These are phyloP conservation scores for Pneumocystis wakefieldiae DNA, from an alignment of 1,139 yeast species.

Conservation along the genomic window DNA sequence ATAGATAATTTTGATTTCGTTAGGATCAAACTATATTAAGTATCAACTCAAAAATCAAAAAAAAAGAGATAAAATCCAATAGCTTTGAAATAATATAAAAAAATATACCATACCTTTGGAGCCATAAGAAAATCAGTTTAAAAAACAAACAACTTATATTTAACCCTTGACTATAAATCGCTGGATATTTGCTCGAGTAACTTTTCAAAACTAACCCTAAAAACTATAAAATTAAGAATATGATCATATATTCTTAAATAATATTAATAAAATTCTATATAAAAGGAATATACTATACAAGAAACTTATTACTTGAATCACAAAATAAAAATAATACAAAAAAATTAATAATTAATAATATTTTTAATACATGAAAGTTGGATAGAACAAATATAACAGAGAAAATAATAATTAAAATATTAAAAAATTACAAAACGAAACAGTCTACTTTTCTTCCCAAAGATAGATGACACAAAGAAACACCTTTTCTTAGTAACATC, in stretches of 20 bases:
- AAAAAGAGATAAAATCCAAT: not conserved
- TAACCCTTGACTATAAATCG: not conserved
- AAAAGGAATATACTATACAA: not conserved
- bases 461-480: not conserved
- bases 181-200: not conserved
- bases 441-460: not conserved
- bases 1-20: constrained; percentile 96
- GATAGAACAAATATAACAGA: not conserved
- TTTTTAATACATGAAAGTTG: not conserved
- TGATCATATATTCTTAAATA: not conserved
- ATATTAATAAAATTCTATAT: not conserved
- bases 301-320: not conserved
- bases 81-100: not conserved
- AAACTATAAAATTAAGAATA: not conserved
- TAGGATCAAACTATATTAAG: constrained; percentile 75
- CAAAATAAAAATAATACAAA: not conserved
- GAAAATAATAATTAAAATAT: constrained; percentile 3
- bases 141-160: not conserved
- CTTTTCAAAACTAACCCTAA: not conserved
- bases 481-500: not conserved
- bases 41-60: not conserved
- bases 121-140: not conserved
- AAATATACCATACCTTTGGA: not conserved
- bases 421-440: not conserved
- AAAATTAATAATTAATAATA: not conserved